These are phyloP conservation scores for Seiridium unicorne DNA, from an alignment of 2,329 filamentous ascomycete species.

Conservation along the genomic window DNA sequence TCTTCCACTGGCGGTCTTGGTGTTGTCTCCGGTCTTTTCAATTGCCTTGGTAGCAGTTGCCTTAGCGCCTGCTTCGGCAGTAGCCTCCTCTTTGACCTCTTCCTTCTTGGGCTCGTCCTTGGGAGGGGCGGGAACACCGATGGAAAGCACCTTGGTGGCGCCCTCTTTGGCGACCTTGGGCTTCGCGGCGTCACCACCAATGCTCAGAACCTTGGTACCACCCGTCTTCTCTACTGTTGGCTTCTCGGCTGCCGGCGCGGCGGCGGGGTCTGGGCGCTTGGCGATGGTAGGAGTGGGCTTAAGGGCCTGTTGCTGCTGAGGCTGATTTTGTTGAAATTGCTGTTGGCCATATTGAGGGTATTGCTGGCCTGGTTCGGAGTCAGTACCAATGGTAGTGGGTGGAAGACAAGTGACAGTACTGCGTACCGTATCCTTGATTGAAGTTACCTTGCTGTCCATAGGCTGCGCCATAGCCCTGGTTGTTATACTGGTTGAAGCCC, in stretches of 20 bases:
- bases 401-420: background rate
- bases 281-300: constrained; percentile 55
- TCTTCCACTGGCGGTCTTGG: constrained; percentile 60
- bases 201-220: constrained; percentile 63
- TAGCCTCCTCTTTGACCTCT: constrained; percentile 28
- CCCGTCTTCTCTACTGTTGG: constrained; percentile 53
- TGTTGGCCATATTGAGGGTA: constrained; percentile 54
- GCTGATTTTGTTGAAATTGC: constrained; percentile 34
- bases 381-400: constrained; percentile 14
- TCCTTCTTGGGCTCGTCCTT: constrained; percentile 55
- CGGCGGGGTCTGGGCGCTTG: constrained; percentile 54
- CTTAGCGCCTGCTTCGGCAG: constrained; percentile 67
- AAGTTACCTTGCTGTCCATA: constrained; percentile 46
- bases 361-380: constrained; percentile 38
- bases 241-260: constrained; percentile 45
- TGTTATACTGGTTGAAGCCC: constrained; percentile 43
- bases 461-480: constrained; percentile 34
- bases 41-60: constrained; percentile 85
- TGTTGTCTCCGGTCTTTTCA: constrained; percentile 79
- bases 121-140: constrained; percentile 58
- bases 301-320: constrained; percentile 38
- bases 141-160: constrained; percentile 68
- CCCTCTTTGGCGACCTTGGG: constrained; percentile 41
- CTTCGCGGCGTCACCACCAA: constrained; percentile 52
- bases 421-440: constrained; percentile 38